These are phyloP conservation scores for Oemleria cerasiformis DNA, from an alignment of 306 rosid genomes.

Conservation along the genomic window DNA sequence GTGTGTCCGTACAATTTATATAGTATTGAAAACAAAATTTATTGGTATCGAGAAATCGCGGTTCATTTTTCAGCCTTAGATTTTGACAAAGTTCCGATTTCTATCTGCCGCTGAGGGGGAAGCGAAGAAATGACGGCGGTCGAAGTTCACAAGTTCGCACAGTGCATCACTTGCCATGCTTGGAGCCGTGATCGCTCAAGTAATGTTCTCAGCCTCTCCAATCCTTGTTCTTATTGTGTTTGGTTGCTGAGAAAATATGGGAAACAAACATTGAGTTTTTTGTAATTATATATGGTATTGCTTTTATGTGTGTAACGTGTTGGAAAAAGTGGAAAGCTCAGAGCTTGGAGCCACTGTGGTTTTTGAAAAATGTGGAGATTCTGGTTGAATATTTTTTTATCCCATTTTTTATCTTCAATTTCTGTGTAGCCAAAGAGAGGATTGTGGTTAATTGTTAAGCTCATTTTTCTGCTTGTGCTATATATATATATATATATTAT, in stretches of 20 bases:
- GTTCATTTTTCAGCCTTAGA: neutral
- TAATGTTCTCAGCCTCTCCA: conserved; percentile 23
- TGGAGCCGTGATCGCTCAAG: conserved; percentile 94
- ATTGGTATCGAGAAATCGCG: neutral
- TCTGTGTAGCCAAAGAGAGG: conserved; percentile 1
- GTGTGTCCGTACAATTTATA: neutral
- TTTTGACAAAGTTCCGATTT: conserved; percentile 8
- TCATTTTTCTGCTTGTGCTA: neutral
- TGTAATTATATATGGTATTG: neutral
- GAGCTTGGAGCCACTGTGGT: neutral
- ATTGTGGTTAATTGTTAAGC: neutral
- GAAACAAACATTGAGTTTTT: neutral
- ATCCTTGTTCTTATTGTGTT: conserved; percentile 3
- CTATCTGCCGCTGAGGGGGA: conserved; percentile 2
- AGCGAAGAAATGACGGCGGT: conserved; percentile 59
- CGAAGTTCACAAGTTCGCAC: conserved; percentile 71
- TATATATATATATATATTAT: neutral
- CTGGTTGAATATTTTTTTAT: conserved; percentile 14
- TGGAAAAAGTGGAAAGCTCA: neutral
- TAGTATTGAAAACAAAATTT: neutral
- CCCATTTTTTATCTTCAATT: neutral
- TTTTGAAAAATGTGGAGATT: conserved; percentile 10
- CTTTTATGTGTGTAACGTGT: neutral
- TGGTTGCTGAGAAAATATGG: conserved; percentile 16
- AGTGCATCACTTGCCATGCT: conserved; percentile 82